Evolutionary conservation across 345 rosid species (phyloP).

Genomic region (Litchi chinensis): DNA sequence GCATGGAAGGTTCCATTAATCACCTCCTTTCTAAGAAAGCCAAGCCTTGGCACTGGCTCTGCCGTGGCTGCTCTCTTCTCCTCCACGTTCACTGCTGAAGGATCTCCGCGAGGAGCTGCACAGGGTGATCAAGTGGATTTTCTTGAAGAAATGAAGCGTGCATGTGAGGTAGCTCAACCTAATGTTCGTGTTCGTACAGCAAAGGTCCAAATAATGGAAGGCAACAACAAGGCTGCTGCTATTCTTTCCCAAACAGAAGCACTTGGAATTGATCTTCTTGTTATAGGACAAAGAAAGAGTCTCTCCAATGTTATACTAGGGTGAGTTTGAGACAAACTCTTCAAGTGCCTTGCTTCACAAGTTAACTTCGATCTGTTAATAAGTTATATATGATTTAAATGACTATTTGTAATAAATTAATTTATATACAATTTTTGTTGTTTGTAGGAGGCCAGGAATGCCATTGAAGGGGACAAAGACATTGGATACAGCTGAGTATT

Average conservation of each 20-base stretch:
- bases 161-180: conserved; percentile 64
- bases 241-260: conserved; percentile 53
- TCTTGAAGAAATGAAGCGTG: conserved; percentile 68
- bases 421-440: neutral
- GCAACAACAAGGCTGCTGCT: conserved; percentile 51
- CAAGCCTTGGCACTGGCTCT: conserved; percentile 14
- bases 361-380: neutral
- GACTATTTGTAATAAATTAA: no score
- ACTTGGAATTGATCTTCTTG: conserved; percentile 58
- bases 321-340: conserved; percentile 33
- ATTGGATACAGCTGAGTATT: conserved; percentile 73
- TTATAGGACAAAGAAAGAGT: conserved; percentile 73
- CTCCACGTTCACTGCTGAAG: conserved; percentile 10
- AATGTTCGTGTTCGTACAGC: conserved; percentile 45
- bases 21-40: conserved; percentile 46
- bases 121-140: conserved; percentile 47
- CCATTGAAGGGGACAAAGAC: conserved; percentile 48
- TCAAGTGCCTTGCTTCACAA: conserved; percentile 9
- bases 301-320: conserved; percentile 68
- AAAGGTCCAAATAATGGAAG: conserved; percentile 45
- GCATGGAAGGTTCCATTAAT: conserved; percentile 61
- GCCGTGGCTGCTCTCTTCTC: neutral
- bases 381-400: no score
- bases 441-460: conserved; percentile 45
- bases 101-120: conserved; percentile 17